Base-by-base conservation (phyloP, 108 stramenopile species). In the Nannochloropsis gaditana region DNA sequence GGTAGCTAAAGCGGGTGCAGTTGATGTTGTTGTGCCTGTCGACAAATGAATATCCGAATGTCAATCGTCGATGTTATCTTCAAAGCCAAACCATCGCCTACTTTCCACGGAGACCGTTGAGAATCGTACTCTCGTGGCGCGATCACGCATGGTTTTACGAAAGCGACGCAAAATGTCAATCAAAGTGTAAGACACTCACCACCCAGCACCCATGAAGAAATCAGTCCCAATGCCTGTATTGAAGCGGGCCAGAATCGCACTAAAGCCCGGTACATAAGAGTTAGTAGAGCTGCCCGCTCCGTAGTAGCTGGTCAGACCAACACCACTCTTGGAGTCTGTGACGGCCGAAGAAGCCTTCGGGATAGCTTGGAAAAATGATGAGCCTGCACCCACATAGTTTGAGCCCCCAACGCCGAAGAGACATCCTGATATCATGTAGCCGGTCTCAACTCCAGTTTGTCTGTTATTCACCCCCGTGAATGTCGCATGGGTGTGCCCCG, bases 191-290 rank as follows among this genome's bases (percentile, higher is more conserved):
- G 59, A 4, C 5, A 5, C 59, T 73, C n/a, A 73, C 59, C 59
- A 73, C n/a, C 59, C 59, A 73, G 59, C 59, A n/a, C 59, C 59
- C n/a, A 19, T 15, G n/a, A 73, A 73, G 59, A 73, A n/a, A 73
- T 73, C 59, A 4, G 59, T 73, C n/a, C 19, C 2, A 73, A 73
- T 5, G 59, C 59, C 59, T 19, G 59, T n/a, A 73, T 73, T 73
- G 59, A 73, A 73, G 2, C 59, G 59, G 19, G n/a, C n/a, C 59
- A 73, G 15, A 15, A 19, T 15, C n/a, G 59, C 59, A 73, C 59
- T 73, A 19, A 73, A 4, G 15, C n/a, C 19, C 15, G 59, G 19
- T 15, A n/a, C n/a, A n/a, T 73, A 73, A 4, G 59, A 73, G 59
- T 73, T 73, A n/a, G 59, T 73, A 73, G 59, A 73, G n/a, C 19